A percentile compares a stretch with the other conserved stretches of the same genome.
Evolutionary conservation across 2,329 filamentous ascomycete genomes (phyloP).

Genomic region (Xylaria sp.): DNA sequence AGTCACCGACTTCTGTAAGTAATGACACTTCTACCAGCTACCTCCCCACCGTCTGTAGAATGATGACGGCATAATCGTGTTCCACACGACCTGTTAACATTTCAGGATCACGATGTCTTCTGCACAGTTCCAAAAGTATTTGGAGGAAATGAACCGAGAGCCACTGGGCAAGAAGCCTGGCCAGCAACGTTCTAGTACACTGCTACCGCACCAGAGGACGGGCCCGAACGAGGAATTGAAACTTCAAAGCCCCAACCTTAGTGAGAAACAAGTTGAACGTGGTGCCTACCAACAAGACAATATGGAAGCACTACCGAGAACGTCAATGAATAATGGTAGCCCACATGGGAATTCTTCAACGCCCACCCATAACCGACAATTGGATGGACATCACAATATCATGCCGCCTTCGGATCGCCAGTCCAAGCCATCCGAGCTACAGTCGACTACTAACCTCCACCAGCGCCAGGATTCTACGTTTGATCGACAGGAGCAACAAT

Average conservation of each 20-base stretch:
- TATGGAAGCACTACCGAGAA: neutral
- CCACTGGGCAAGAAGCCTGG: slow-evolving; percentile 14
- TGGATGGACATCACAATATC: neutral
- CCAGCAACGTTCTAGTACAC: neutral
- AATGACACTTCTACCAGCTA: no score
- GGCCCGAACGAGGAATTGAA: neutral
- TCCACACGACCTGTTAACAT: slow-evolving; percentile 2
- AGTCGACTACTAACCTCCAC: neutral
- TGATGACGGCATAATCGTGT: neutral
- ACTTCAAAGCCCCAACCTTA: neutral
- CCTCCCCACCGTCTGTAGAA: no score
- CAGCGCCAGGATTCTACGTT: neutral
- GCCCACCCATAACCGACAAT: neutral
- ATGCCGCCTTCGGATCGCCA: neutral
- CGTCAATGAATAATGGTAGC: neutral
- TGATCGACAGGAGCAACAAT: neutral
- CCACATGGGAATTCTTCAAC: neutral
- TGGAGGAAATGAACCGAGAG: slow-evolving; percentile 27
- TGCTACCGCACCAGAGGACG: slow-evolving; percentile 30
- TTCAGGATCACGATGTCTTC: neutral
- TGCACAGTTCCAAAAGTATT: slow-evolving; percentile 13
- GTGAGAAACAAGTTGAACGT: neutral
- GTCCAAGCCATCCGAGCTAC: neutral
- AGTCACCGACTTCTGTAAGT: no score
- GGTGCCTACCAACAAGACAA: neutral